Evolutionary conservation across 371 early-diverging fungal species (phyloP), one percentile per base, ranked within the genome.

Genomic region (Cokeromyces recurvatus): DNA sequence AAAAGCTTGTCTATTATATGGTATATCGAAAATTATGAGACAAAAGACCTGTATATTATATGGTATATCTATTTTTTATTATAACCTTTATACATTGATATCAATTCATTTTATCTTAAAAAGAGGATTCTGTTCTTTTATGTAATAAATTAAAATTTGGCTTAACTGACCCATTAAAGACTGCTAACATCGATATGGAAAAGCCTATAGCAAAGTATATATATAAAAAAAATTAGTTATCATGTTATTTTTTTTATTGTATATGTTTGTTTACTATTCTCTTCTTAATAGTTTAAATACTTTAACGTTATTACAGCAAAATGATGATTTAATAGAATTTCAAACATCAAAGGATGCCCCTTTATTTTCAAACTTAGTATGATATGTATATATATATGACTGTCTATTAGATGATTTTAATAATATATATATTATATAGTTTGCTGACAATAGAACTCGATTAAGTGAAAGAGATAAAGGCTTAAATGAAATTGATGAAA

Each of bases 351-450:
- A 20, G 4, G 23, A 6, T 8, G 46, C 38, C 5, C 46, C 46
- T 31, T 5, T 32, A 4, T 54, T 54, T 37, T 43, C 54, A 17
- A 12, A 47, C 19, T 20, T 54, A 32, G 54, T 54, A 54, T 16
- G 32, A 7, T 11, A 31, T 29, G 5, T 29, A 8, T 29, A 8
- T 29, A 5, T 29, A 8, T 29, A 29, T 29, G 5, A 29, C 11
- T 29, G 29, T 29, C 11, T 29, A 5, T 8, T 8, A 29, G 29
- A 11, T 29, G 29, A 29, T 29, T 29, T 29, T 5, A 8, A 29
- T 8, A 29, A 11, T 29, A 29, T 29, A 29, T 29, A 11, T 29
- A 8, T 29, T 29, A 8, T 5, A 8, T 29, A 29, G 29, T 29
- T 29, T 29, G 29, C 5, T 29, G 29, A 29, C 11, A 29, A 29